Evolutionary conservation across 495 filamentous ascomycete genomes (phyloP), one percentile per base, ranked within the genome.

Genomic region (Penicillium maclennaniae): DNA sequence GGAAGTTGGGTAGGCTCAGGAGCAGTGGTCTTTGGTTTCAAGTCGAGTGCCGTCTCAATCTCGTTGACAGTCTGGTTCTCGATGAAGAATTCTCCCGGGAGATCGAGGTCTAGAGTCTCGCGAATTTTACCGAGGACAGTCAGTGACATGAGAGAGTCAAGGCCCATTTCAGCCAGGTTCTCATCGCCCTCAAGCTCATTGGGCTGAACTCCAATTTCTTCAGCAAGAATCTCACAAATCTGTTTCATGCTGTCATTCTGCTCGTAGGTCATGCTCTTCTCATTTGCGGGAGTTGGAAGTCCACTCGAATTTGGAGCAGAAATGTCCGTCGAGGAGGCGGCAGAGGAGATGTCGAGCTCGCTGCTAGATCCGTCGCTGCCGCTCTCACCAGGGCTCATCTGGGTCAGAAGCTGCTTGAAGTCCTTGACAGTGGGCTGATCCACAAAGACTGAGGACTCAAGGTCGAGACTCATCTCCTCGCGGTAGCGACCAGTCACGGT

Each of bases 161-260:
- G 70, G 7, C 79, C 79, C 56, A 80, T 67, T 26, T 78, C 69
- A 12, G 58, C 66, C 36, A 80, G 67, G 40, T 79, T 75, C 6
- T 69, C 62, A 12, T 73, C 62, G 21, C 54, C 65, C 9, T 63
- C 56, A 44, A 92, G 75, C 55, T 89, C 86, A 5, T 84, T 78
- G 0, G 83, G 69, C 5, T 84, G 71, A 12, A 88, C 78, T 19
- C 82, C 84, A 67, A 88, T 87, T 60, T 90, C 87, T 25, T 79
- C 72, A 3, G 85, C 80, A 43, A 91, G 79, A 48, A 82, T 86
- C 16, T 73, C 68, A 31, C 79, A 76, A 7, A 87, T 75, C 36
- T 65, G 58, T 53, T 65, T 69, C 63, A 72, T 67, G 25, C 74
- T 71, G 34, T 71, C 69, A 55, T 75, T 76, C n/a, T 81, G 69